These are phyloP conservation scores for Eucalyptus pauciflora DNA, from an alignment of 345 rosid species.

Conservation along the genomic window DNA sequence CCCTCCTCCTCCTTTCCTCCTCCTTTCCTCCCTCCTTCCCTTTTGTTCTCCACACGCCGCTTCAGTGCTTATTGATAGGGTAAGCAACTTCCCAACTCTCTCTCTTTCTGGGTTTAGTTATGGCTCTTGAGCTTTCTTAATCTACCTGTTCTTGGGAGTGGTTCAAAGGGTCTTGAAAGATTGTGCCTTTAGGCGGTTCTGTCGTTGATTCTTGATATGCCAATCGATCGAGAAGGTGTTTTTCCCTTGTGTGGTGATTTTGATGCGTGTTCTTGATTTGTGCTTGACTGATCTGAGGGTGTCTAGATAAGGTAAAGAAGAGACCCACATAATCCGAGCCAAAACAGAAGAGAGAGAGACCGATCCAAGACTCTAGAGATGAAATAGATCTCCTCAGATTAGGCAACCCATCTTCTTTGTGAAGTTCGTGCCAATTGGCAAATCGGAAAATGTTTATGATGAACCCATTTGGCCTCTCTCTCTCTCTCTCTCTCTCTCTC, in stretches of 20 bases:
- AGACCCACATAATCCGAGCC: neutral
- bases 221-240: neutral
- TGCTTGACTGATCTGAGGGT: neutral
- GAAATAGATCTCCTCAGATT: neutral
- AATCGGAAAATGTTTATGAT: neutral
- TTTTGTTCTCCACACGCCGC: neutral
- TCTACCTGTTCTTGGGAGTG: neutral
- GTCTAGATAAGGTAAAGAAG: neutral
- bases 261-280: neutral
- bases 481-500: neutral
- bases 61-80: neutral
- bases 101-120: neutral
- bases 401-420: neutral
- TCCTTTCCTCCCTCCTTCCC: neutral
- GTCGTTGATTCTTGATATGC: neutral
- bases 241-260: neutral
- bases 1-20: neutral
- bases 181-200: neutral
- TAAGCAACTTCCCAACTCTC: neutral
- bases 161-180: neutral
- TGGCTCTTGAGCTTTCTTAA: neutral
- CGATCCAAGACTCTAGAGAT: neutral
- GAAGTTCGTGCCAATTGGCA: neutral
- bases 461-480: neutral
- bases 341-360: neutral